Conservation (phyloP, 129 eudicot genomes). For the Solidago caesia region DNA sequence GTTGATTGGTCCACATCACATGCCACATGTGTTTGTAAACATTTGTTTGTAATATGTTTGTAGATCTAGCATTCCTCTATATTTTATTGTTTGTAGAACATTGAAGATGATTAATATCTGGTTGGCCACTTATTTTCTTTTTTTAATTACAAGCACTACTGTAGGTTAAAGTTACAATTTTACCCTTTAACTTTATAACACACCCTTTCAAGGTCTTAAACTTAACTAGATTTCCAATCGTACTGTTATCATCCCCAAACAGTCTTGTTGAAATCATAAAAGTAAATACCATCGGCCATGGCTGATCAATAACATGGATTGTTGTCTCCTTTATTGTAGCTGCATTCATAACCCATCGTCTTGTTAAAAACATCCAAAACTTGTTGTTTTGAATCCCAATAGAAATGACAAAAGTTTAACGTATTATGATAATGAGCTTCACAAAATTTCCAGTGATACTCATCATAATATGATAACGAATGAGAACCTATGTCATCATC, state of each 20-base stretch:
- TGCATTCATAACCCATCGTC: conserved; percentile 5
- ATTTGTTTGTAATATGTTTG: too few species aligned
- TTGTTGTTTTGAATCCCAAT: not conserved
- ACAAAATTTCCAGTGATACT: not conserved
- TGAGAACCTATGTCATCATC: conserved; percentile 1
- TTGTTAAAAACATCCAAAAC: not conserved
- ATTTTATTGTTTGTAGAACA: too few species aligned
- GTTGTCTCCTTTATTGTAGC: not conserved
- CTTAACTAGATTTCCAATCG: conserved; percentile 12
- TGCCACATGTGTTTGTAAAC: too few species aligned
- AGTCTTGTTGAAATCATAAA: not conserved
- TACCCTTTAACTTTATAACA: too few species aligned
- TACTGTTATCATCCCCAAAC: conserved; percentile 3
- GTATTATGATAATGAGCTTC: not conserved
- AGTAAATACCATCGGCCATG: not conserved
- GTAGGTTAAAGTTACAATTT: too few species aligned
- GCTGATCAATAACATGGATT: conserved; percentile 18
- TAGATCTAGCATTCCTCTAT: too few species aligned
- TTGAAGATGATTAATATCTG: too few species aligned
- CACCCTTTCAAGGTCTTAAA: too few species aligned
- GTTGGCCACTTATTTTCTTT: too few species aligned
- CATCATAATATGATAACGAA: not conserved
- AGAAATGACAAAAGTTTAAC: not conserved
- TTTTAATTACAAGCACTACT: too few species aligned
- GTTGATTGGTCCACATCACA: too few species aligned